A percentile compares a stretch with the other conserved stretches of the same genome.
Evolutionary conservation across 306 rosid genomes (phyloP).

Genomic region (Fragaria nilgerrensis): DNA sequence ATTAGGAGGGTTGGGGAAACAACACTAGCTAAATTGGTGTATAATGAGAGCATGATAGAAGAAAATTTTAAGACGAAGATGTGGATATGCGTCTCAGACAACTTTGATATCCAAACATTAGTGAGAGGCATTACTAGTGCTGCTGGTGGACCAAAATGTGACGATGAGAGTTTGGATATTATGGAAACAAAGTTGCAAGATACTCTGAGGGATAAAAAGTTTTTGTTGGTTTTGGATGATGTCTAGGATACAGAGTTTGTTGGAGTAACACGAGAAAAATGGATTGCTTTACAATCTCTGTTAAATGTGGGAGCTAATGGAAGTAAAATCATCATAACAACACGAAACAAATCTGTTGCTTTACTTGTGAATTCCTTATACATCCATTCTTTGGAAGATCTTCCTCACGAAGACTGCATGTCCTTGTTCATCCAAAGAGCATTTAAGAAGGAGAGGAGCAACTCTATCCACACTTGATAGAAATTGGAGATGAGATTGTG

Average conservation of each 20-base stretch:
- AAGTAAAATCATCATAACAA: constrained; percentile 15
- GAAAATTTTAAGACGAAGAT: constrained; percentile 11
- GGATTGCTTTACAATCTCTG: background rate
- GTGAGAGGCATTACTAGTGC: background rate
- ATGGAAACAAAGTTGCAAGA: background rate
- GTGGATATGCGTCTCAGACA: constrained; percentile 28
- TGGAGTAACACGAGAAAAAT: background rate
- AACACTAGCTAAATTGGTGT: constrained; percentile 16
- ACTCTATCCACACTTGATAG: no score
- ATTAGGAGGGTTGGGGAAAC: constrained; percentile 26
- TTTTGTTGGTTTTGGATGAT: constrained; percentile 23
- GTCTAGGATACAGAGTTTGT: background rate
- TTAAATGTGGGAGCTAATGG: constrained; percentile 5
- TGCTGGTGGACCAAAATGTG: background rate
- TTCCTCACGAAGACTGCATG: no score
- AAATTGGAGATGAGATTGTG: no score
- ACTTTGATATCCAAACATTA: background rate
- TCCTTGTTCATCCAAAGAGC: no score
- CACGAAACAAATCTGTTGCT: background rate
- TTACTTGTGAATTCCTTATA: no score
- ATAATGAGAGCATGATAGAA: background rate
- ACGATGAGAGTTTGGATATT: background rate
- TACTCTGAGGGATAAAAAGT: background rate
- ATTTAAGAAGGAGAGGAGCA: no score
- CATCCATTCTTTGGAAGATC: no score